Base-by-base conservation (phyloP, 495 filamentous ascomycete species). In the Aspergillus steynii region DNA sequence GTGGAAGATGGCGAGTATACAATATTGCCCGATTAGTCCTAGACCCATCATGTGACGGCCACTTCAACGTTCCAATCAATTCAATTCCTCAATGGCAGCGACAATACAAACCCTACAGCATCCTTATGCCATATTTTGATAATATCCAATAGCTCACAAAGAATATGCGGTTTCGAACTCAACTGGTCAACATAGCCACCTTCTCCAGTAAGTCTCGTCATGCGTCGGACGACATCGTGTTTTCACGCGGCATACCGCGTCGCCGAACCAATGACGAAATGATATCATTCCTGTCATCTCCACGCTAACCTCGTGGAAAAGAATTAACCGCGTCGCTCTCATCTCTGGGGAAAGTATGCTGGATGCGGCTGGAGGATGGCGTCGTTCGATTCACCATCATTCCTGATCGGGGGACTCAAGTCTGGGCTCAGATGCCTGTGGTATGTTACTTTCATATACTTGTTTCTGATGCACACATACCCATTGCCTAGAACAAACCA, bases 301-400 rank as follows among this genome's bases (percentile, higher is more conserved):
- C 56, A 14, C 50, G 4, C 48, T 32, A 52, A 32, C 54, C 42
- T 53, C 6, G 53, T 46, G 14, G 47, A 7, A 50, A 65, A 97
- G 93, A 96, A 74, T 81, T 99, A 61, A 87, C 86, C 3, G 89
- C 90, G 7, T 96, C 93, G 4, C 82, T 98, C 58, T 86, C 87
- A 53, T 93, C 92, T 6, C 80, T 98, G 37, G 92, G 93, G 58
- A 94, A 95, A 72, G 85, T 96, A 64, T 95, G 93, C 47, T 98
- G 96, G 95, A 82, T 98, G 52, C 90, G 92, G 50, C 87, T 99
- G 29, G 90, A 93, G 74, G 81, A 91, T 71, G 86, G 93, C 54
- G 86, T 88, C 26, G 84, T 96, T 59, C 92, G 92, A 65, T 96
- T 99, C 79, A 97, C 96, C 58, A 89, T 96, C 70, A 93, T 97